A percentile compares a stretch with the other conserved stretches of the same genome.
Evolutionary conservation across 257 asterid species (phyloP).

Genomic region (Gentiana straminea): DNA sequence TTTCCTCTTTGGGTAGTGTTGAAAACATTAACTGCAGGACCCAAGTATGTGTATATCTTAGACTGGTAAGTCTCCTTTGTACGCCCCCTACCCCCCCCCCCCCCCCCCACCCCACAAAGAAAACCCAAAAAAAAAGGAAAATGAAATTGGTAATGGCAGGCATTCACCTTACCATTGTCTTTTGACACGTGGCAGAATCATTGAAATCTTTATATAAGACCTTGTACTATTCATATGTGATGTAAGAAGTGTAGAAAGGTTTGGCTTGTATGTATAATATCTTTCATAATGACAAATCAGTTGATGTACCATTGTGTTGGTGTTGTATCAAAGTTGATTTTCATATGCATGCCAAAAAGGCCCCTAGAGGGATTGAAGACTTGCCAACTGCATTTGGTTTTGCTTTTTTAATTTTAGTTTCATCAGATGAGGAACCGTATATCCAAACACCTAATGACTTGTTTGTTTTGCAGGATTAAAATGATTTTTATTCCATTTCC

Average conservation of each 20-base stretch:
- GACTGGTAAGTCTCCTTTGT: too few relatives aligned
- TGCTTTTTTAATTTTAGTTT: too few relatives aligned
- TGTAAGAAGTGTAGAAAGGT: neutral
- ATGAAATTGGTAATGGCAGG: neutral
- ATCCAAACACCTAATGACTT: too few relatives aligned
- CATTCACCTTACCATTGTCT: neutral
- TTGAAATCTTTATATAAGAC: conserved; percentile 1
- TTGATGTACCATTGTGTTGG: conserved; percentile 4
- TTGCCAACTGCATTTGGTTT: too few relatives aligned
- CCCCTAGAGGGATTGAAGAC: neutral
- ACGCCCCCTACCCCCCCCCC: too few relatives aligned
- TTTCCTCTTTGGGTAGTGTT: conserved; percentile 10
- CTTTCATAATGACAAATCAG: neutral
- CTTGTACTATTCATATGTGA: neutral
- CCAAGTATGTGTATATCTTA: too few relatives aligned
- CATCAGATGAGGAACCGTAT: too few relatives aligned
- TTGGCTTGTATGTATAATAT: conserved; percentile 3
- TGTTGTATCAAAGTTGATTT: neutral
- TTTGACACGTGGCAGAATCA: neutral
- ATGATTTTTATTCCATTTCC: too few relatives aligned
- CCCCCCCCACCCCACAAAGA: too few relatives aligned
- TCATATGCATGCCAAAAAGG: neutral
- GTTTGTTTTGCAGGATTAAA: too few relatives aligned
- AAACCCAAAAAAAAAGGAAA: too few relatives aligned
- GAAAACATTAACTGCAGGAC: too few relatives aligned